Evolutionary conservation across 768 basidiomycete genomes (phyloP), one percentile per base, ranked within the genome.

Genomic region (Plicaturopsis crispa): DNA sequence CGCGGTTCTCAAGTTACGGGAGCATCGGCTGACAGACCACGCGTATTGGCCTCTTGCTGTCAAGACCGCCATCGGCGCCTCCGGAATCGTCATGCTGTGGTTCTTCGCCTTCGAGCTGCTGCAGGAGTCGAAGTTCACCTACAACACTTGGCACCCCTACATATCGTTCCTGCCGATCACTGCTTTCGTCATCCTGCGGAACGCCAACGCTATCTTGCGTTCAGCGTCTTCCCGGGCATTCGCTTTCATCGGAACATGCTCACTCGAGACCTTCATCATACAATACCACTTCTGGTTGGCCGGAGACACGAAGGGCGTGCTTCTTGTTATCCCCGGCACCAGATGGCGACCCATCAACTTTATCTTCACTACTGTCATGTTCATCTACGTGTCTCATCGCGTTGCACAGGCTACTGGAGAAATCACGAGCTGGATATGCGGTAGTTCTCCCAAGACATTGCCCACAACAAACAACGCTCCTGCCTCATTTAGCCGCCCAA

Each of bases 251-350:
- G 91, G 91, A 28, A 78, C 67, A 53, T 91, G 87, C 59, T 92
- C 89, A 4, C 70, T 94, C 38, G 91, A 96, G 60, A 84, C 89
- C 0, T 96, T 92, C 57, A 84, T 93, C 52, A 74, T 93, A 41
- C 90, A 94, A 53, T 93, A 80, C 56, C 89, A 88, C 50, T 62
- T 87, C 31, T 91, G 86, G 86, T 67, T 91, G 23, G 89, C 84
- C 0, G 84, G 71, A 3, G 87, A 91, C 50, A 87, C 82, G 22
- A 84, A 84, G 55, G 84, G 85, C 13, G 68, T 93, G 41, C 69
- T 94, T 17, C 59, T 90, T 34, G 72, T 92, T 35, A 63, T 93
- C 31, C 88, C 88, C 0, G 83, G 85, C 11, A 77, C 75, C 1
- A 59, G 55, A 31, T 84, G 80, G 72, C 73, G 90, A 19, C 70